Base-by-base conservation (phyloP, 2,329 filamentous ascomycete species). In the Emergomyces orientalis region DNA sequence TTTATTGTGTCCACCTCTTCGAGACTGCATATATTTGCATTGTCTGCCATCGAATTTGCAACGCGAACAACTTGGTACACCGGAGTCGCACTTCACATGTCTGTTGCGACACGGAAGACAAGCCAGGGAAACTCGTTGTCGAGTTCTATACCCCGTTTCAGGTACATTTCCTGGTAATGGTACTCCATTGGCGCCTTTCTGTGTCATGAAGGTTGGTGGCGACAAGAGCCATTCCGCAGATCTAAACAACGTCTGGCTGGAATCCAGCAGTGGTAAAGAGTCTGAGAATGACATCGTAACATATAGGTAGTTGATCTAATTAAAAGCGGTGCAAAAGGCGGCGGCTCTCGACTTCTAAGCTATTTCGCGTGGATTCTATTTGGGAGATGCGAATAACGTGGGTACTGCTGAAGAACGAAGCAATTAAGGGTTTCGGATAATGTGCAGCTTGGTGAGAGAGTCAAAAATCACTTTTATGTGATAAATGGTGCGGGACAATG, bases 11-110 rank as follows among this genome's bases (percentile, higher is more conserved):
- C 65, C 71, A 2, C 80, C 80, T 66, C 80, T 73, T 43, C 80
- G 74, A 14, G 80, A 82, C 65, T 77, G 77, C 25, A 78, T 74
- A 69, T 82, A 82, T 63, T 74, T 75, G 62, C 80, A 82, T 34
- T 77, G 71, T 63, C 78, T 79, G 32, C 74, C 75, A 54, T 76
- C 76, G 22, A 70, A 67, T 43, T 68, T 65, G 66, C 79, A 81
- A 30, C 79, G 77, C 60, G 68, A 71, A 63, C 79, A 81, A 22
- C 68, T 68, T 34, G 79, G 79, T 62, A 72, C 73, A 54, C 71
- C 74, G 45, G 76, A 79, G 65, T 80, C 80, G 66, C 79, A 82
- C 71, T 78, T 79, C 39, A 80, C 71, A 70, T 77, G 77, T 37
- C 73, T 75, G 63, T 69, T 74, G 59, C 73, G 76, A 63, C 73